Evolutionary conservation across 495 filamentous ascomycete genomes (phyloP).

Genomic region (Lepraria neglecta): DNA sequence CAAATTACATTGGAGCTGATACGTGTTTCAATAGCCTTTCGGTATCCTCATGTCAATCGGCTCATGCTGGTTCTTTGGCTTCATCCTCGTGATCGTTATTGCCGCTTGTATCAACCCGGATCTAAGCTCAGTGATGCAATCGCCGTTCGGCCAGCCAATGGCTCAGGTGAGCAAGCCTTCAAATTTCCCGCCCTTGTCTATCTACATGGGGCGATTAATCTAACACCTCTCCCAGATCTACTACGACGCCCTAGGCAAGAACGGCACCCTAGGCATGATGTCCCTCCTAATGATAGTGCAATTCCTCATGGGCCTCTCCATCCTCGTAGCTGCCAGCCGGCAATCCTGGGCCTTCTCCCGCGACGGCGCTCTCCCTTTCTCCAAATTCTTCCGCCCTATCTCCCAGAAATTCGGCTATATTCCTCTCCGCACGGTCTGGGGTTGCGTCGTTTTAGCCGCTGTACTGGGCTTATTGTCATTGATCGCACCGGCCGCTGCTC

Average conservation of each 20-base stretch:
- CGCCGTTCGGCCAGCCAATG: slow-evolving; percentile 48
- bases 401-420: slow-evolving; percentile 53
- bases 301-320: slow-evolving; percentile 49
- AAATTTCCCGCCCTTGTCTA: neutral
- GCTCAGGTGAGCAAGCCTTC: slow-evolving; percentile 32
- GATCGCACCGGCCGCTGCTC: slow-evolving; percentile 52
- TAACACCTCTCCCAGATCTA: slow-evolving; percentile 34
- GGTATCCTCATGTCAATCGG: slow-evolving; percentile 54
- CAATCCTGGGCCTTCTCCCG: slow-evolving; percentile 58
- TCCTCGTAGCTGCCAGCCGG: slow-evolving; percentile 49
- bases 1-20: neutral
- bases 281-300: slow-evolving; percentile 49
- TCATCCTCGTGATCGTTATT: slow-evolving; percentile 46
- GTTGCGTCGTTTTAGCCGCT: slow-evolving; percentile 45
- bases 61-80: slow-evolving; percentile 47
- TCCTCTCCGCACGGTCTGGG: slow-evolving; percentile 57
- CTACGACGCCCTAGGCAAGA: slow-evolving; percentile 49
- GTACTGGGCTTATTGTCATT: slow-evolving; percentile 55
- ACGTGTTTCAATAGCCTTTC: slow-evolving; percentile 34
- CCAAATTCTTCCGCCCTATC: slow-evolving; percentile 53
- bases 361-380: slow-evolving; percentile 56
- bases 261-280: slow-evolving; percentile 51
- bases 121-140: slow-evolving; percentile 36
- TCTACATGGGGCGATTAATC: neutral
- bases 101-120: slow-evolving; percentile 45